A percentile compares a stretch with the other conserved stretches of the same genome.
phyloP scores from a whole-genome alignment of 768 basidiomycete species.

The Hypsizygus marmoreus region DNA sequence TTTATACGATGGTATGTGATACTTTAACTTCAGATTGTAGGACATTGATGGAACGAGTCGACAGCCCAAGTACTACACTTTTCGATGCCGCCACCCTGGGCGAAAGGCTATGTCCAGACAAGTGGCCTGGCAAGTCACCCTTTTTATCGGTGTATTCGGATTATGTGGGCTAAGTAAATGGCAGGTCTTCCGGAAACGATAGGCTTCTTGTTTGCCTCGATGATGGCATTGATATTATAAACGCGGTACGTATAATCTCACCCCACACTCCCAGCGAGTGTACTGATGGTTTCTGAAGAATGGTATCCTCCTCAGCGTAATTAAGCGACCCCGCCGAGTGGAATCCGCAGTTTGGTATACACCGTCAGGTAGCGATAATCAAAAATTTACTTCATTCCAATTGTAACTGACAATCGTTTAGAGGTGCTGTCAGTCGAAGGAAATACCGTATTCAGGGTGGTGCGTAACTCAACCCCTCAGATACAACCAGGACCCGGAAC shows the following conservation, averaged over 20 bases:
- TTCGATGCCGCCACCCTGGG: background rate
- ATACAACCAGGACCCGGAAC: background rate
- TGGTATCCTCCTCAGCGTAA: background rate
- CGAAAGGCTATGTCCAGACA: constrained; percentile 7
- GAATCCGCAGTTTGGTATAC: constrained; percentile 5
- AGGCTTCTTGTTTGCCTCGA: constrained; percentile 13
- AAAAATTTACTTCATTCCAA: background rate
- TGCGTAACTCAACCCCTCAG: background rate
- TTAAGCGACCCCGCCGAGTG: constrained; percentile 7
- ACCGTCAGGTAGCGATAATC: background rate
- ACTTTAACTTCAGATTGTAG: background rate
- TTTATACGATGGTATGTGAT: constrained; percentile 6
- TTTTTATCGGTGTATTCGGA: too few relatives aligned
- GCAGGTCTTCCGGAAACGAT: constrained; percentile 8
- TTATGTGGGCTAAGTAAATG: background rate
- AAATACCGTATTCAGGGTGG: constrained; percentile 6
- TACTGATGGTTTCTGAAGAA: background rate
- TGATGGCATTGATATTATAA: constrained; percentile 11
- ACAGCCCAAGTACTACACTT: constrained; percentile 1
- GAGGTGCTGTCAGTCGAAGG: constrained; percentile 8
- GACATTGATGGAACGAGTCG: background rate
- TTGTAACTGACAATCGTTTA: background rate
- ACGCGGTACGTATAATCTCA: background rate
- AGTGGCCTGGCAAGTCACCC: constrained; percentile 10
- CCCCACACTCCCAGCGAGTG: background rate